Evolutionary conservation across 257 asterid genomes (phyloP), one percentile per base, ranked within the genome.

Genomic region (Solanum lycopersicoides): DNA sequence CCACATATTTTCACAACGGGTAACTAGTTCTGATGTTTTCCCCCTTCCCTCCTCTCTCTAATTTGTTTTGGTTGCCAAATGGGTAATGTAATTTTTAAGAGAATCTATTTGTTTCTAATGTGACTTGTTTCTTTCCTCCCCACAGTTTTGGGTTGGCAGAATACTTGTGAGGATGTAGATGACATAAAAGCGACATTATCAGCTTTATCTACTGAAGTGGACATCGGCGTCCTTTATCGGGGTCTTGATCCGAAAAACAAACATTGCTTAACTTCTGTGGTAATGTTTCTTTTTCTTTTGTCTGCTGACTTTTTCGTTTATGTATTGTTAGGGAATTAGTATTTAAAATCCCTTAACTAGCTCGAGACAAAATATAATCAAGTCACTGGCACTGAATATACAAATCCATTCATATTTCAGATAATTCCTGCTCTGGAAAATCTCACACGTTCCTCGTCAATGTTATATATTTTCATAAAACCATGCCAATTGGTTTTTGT

Each of bases 81-180:
- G 30, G 30, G 69, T 30, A 12, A 80, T 80, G 30, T 50, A 80
- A 50, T 11, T 9, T 16, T 28, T 79, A 3, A 30, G 85, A 80
- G 44, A 45, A 47, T 71, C 41, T 45, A 30, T 85, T 44, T 28
- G 82, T 68, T 85, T 85, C 44, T 45, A 32, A 85, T 32, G 83
- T 25, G 41, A 80, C 42, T 79, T 87, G 32, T 85, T 91, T 88
- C 87, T 71, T 71, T 77, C 77, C 32, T 71, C 77, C 35, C 83
- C 90, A 86, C 92, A 97, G 99, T 95, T 86, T 82, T 95, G 86
- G 99, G 99, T 59, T 97, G 99, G 99, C 98, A 97, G 91, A 94
- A 94, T 92, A 95, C 98, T 39, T 87, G 97, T 50, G 99, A 97
- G 93, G 93, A 92, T 79, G 94, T 93, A 45, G 93, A 92, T 59